phyloP scores from a whole-genome alignment of 371 early-diverging fungal species.

The Blakeslea trispora region DNA sequence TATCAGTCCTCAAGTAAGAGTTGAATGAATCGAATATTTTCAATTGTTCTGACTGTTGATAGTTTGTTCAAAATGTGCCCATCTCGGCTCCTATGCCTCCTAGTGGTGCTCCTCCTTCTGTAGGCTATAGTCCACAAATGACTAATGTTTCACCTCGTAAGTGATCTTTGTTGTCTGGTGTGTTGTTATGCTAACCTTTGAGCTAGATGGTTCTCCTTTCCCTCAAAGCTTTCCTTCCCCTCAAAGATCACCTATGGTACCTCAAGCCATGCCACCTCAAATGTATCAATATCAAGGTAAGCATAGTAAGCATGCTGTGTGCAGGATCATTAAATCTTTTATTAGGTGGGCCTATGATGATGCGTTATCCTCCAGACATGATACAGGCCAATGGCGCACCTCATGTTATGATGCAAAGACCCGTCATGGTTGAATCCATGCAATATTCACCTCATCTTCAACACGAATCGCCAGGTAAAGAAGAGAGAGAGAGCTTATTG shows the following conservation, averaged over 20 bases:
- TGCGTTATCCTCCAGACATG: conserved; percentile 58
- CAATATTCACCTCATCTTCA: conserved; percentile 30
- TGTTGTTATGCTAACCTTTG: neutral
- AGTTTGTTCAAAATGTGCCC: conserved; percentile 48
- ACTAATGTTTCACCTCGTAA: conserved; percentile 47
- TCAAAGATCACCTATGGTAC: conserved; percentile 54
- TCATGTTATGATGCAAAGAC: conserved; percentile 39
- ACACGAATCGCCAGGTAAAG: conserved; percentile 19
- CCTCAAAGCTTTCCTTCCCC: conserved; percentile 53
- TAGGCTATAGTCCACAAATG: conserved; percentile 51
- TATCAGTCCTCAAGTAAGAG: conserved; percentile 46
- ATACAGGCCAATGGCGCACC: conserved; percentile 35
- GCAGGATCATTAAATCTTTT: too few relatives aligned
- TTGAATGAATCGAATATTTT: too few relatives aligned
- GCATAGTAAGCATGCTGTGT: too few relatives aligned
- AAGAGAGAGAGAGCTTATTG: neutral
- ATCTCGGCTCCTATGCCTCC: conserved; percentile 42
- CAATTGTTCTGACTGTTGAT: too few relatives aligned
- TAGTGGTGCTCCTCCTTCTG: conserved; percentile 34
- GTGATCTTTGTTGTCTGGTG: neutral
- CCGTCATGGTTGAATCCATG: conserved; percentile 37
- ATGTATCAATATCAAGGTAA: conserved; percentile 59
- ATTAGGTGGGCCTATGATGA: conserved; percentile 53
- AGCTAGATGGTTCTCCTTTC: conserved; percentile 45
- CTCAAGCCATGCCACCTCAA: conserved; percentile 54